Evolutionary conservation across 2,329 filamentous ascomycete species (phyloP).

Genomic region (Calonectria hawksworthii): DNA sequence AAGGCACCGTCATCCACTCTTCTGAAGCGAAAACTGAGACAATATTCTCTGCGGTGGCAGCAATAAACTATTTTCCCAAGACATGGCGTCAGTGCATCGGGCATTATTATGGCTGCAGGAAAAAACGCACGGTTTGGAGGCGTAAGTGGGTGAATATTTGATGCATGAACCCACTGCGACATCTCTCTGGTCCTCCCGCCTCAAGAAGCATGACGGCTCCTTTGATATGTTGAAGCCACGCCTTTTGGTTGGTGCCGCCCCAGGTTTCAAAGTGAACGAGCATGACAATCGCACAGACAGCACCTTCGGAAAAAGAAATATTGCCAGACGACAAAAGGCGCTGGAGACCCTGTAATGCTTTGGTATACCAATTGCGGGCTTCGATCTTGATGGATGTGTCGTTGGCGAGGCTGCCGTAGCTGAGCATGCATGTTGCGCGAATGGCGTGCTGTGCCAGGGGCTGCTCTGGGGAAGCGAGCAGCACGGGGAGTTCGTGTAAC

Average conservation of each 20-base stretch:
- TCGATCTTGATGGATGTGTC: constrained; percentile 18
- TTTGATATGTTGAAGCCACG: constrained; percentile 28
- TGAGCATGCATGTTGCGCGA: constrained; percentile 27
- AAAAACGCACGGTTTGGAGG: constrained; percentile 16
- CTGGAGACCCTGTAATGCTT: constrained; percentile 19
- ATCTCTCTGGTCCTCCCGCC: constrained; percentile 10
- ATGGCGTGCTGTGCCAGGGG: constrained; percentile 20
- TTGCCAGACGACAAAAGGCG: neutral
- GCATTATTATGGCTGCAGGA: accelerated
- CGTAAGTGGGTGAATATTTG: constrained; percentile 28
- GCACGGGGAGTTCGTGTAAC: constrained; percentile 21
- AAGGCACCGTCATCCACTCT: constrained; percentile 26
- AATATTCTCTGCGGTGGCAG: constrained; percentile 24
- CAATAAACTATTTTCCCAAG: constrained; percentile 17
- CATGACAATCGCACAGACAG: constrained; percentile 15
- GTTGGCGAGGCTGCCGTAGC: constrained; percentile 22
- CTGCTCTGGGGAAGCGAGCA: constrained; percentile 3
- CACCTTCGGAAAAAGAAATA: neutral
- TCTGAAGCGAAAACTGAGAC: constrained; percentile 20
- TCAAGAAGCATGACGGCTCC: constrained; percentile 18
- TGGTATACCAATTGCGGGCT: constrained; percentile 22
- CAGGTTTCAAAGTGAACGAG: constrained; percentile 28
- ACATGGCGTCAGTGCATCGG: neutral
- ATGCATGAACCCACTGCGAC: constrained; percentile 25
- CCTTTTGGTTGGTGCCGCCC: constrained; percentile 22